Percentiles rank a stretch among this genome's conserved stretches.
Conservation (phyloP, 495 filamentous ascomycete genomes). For the Aspergillus carlsbadensis region DNA sequence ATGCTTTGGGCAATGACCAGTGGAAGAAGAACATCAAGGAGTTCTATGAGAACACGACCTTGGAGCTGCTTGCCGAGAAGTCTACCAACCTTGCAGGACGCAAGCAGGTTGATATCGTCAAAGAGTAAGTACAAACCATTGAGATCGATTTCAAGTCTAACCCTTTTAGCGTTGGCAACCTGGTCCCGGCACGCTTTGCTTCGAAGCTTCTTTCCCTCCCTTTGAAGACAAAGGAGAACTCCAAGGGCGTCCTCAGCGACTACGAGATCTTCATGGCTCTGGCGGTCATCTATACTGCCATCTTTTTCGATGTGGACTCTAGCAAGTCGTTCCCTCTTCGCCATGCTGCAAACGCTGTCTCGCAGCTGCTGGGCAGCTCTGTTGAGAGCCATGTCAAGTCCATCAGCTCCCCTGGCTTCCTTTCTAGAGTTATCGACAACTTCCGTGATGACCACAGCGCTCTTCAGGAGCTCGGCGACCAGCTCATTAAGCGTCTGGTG, state of each 20-base stretch:
- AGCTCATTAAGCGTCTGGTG: conserved; percentile 66
- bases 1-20: conserved; percentile 44
- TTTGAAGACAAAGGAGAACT: conserved; percentile 66
- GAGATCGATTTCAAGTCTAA: background rate
- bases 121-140: conserved; percentile 49
- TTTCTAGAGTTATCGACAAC: conserved; percentile 57
- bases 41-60: conserved; percentile 61
- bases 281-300: conserved; percentile 59
- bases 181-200: conserved; percentile 70
- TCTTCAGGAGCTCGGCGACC: conserved; percentile 64
- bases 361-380: conserved; percentile 59
- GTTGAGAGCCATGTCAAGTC: conserved; percentile 66
- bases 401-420: conserved; percentile 53
- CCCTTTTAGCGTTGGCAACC: conserved; percentile 57
- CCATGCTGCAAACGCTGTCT: conserved; percentile 60
- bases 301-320: conserved; percentile 57
- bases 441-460: conserved; percentile 51
- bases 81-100: conserved; percentile 56
- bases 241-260: conserved; percentile 71
- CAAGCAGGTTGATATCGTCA: conserved; percentile 73
- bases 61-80: conserved; percentile 62
- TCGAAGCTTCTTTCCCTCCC: conserved; percentile 71
- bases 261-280: conserved; percentile 79
- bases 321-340: conserved; percentile 56
- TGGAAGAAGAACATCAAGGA: conserved; percentile 53